Percentiles rank a stretch among this genome's conserved stretches.
Conservation (phyloP, 2,329 filamentous ascomycete genomes). For the Epichloe hybrida region DNA sequence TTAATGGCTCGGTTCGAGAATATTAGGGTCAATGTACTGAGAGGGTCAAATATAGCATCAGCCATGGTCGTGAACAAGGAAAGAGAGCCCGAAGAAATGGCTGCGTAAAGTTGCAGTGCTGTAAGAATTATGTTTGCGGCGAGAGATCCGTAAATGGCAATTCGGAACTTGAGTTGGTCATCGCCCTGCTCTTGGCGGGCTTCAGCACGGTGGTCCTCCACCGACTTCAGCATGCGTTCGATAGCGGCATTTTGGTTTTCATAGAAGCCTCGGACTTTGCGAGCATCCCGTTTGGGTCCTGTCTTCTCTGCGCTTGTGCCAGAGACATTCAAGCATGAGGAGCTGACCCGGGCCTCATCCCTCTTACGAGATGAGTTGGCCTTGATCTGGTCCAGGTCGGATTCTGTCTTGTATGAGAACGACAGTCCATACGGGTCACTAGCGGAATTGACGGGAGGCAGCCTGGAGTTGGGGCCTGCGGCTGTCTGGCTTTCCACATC, state of each 20-base stretch:
- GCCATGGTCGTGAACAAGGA: constrained; percentile 97
- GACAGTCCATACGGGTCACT: constrained; percentile 76
- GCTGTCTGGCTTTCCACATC: constrained; percentile 38
- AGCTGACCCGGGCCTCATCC: constrained; percentile 22
- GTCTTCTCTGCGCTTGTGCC: constrained; percentile 2
- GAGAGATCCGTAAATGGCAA: constrained; percentile 54
- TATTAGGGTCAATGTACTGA: constrained; percentile 80
- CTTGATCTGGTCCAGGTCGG: constrained; percentile 63
- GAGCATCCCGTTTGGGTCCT: constrained; percentile 23
- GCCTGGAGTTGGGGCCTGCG: constrained; percentile 22
- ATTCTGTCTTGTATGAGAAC: constrained; percentile 60
- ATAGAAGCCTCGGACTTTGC: constrained; percentile 69
- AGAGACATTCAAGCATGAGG: neutral
- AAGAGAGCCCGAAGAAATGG: constrained; percentile 74
- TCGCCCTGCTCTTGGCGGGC: constrained; percentile 69
- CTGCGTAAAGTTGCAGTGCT: constrained; percentile 75
- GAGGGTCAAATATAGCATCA: constrained; percentile 83
- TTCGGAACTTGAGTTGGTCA: constrained; percentile 64
- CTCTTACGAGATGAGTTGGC: constrained; percentile 73
- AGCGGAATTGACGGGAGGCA: constrained; percentile 45
- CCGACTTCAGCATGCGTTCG: constrained; percentile 77
- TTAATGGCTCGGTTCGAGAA: constrained; percentile 78
- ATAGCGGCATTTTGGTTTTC: constrained; percentile 87
- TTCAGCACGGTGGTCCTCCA: constrained; percentile 77
- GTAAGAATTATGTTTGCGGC: constrained; percentile 70